A percentile compares a stretch with the other conserved stretches of the same genome.
These are phyloP conservation scores for Lentinus tigrinus DNA, from an alignment of 768 basidiomycete genomes.

Conservation along the genomic window DNA sequence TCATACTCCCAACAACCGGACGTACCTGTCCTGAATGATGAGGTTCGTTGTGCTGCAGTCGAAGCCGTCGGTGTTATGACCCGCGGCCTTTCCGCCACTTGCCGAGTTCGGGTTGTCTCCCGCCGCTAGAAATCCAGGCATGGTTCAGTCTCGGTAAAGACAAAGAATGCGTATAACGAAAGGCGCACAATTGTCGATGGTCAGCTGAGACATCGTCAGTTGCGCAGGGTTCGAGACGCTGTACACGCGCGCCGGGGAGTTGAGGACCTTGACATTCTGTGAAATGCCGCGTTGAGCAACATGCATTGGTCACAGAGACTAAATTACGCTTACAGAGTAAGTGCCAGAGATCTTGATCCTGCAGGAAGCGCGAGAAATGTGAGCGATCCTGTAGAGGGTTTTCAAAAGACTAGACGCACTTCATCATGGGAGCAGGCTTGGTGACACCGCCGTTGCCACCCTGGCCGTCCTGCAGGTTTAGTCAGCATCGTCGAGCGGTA, in stretches of 20 bases:
- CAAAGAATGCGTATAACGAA: not conserved
- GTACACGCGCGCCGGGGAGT: constrained; percentile 38
- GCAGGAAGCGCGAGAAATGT: not conserved
- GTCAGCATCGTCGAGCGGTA: not conserved
- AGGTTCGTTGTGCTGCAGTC: constrained; percentile 28
- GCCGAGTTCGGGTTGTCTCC: constrained; percentile 52
- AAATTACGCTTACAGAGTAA: constrained; percentile 27
- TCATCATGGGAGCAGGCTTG: constrained; percentile 40
- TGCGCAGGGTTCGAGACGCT: constrained; percentile 27
- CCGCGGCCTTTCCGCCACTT: constrained; percentile 50
- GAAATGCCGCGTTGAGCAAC: not conserved
- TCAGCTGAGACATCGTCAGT: constrained; percentile 42
- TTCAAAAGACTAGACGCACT: constrained; percentile 20
- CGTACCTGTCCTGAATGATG: constrained; percentile 26
- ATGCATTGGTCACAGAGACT: not conserved
- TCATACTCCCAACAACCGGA: not conserved
- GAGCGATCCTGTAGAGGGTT: not conserved
- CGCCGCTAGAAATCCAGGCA: constrained; percentile 35
- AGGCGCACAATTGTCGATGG: constrained; percentile 57
- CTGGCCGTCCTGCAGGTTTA: constrained; percentile 27
- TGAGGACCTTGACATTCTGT: constrained; percentile 36
- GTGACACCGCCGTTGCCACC: constrained; percentile 32
- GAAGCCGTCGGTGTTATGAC: constrained; percentile 38
- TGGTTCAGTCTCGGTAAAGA: not conserved
- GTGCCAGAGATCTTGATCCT: constrained; percentile 43